These are phyloP conservation scores for Neoarthrinium moseri DNA, from an alignment of 2,329 filamentous ascomycete genomes.

Conservation along the genomic window DNA sequence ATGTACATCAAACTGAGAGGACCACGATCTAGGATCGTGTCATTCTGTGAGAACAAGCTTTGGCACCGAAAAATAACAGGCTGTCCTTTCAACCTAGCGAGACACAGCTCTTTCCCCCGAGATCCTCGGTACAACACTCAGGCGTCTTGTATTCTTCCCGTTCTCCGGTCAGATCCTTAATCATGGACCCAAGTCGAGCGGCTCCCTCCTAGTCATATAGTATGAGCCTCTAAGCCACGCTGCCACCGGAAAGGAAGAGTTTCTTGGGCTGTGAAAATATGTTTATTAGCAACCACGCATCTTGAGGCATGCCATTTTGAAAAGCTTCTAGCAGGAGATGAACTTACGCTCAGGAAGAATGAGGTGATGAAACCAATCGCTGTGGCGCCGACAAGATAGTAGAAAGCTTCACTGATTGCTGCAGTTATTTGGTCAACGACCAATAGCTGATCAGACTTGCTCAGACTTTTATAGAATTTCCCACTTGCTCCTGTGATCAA, in stretches of 20 bases:
- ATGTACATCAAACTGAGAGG: slow-evolving; percentile 1
- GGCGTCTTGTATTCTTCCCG: background rate
- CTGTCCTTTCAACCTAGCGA: background rate
- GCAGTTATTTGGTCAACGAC: slow-evolving; percentile 12
- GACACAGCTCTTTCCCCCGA: background rate
- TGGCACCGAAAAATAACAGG: background rate
- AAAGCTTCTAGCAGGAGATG: background rate
- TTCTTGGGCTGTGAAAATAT: background rate
- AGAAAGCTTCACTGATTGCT: slow-evolving; percentile 11
- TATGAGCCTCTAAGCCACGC: background rate
- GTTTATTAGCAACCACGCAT: background rate
- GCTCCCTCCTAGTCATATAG: background rate
- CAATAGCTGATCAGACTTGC: background rate
- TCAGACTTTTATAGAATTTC: slow-evolving; percentile 8
- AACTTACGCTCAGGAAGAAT: slow-evolving; percentile 12
- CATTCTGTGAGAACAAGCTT: background rate
- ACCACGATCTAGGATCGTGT: background rate
- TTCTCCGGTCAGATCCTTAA: background rate
- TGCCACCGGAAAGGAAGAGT: slow-evolving; percentile 5
- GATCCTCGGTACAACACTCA: background rate
- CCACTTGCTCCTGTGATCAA: slow-evolving; percentile 12
- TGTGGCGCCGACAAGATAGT: slow-evolving; percentile 7
- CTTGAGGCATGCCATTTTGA: background rate
- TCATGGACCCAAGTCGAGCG: background rate
- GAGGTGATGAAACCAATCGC: slow-evolving; percentile 13